Percentiles rank a stretch among this genome's conserved stretches.
Evolutionary conservation across 495 filamentous ascomycete genomes (phyloP).

Genomic region (Tuber borchii): DNA sequence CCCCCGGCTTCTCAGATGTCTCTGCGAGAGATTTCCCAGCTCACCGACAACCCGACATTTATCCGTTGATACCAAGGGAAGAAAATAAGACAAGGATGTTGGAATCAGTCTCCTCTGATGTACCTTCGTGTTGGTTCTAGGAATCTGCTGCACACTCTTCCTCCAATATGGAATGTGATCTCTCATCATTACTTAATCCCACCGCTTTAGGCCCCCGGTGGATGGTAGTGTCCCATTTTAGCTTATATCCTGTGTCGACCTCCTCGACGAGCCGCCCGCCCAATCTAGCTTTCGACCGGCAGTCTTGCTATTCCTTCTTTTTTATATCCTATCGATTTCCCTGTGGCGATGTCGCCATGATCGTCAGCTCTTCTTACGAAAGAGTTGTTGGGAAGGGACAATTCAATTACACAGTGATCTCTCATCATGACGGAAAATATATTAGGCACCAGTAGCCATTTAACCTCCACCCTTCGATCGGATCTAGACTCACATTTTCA

Average conservation of each 20-base stretch:
- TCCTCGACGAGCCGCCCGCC: not conserved
- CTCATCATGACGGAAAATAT: not conserved
- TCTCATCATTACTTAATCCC: not conserved
- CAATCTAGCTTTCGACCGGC: not conserved
- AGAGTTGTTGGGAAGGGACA: not conserved
- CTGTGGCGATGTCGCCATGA: not conserved
- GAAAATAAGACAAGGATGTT: not conserved
- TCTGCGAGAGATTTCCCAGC: not conserved
- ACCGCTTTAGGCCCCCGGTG: not conserved
- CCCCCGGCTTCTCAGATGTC: not conserved
- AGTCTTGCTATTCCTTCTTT: not conserved
- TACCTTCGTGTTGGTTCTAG: too few relatives aligned
- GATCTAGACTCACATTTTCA: not conserved
- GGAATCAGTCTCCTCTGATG: not conserved
- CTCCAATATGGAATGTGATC: not conserved
- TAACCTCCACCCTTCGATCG: not conserved
- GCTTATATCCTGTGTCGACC: not conserved
- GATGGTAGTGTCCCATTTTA: not conserved
- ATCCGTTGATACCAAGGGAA: too few relatives aligned
- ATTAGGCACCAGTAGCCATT: not conserved
- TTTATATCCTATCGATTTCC: not conserved
- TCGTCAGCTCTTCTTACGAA: not conserved
- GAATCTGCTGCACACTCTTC: not conserved
- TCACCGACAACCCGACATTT: not conserved
- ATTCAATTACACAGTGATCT: not conserved